These are phyloP conservation scores for Phytophthora citricola DNA, from an alignment of 352 stramenopile species.

Conservation along the genomic window DNA sequence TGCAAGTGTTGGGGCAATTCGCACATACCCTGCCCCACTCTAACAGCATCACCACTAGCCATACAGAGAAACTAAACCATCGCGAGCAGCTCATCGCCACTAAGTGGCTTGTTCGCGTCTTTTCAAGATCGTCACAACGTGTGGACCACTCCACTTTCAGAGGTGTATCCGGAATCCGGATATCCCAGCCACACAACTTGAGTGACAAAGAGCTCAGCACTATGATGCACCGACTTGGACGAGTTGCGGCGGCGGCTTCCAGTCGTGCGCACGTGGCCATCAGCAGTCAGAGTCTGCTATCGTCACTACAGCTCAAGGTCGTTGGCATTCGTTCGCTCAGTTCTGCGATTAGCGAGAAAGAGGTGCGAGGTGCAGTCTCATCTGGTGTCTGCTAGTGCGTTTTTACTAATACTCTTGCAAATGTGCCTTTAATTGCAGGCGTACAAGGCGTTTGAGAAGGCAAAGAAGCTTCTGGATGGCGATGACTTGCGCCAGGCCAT, in stretches of 20 bases:
- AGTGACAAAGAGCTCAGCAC: background rate
- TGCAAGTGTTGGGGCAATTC: conserved; percentile 75
- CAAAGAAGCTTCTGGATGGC: conserved; percentile 61
- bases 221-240: conserved; percentile 32
- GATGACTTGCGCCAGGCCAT: conserved; percentile 68
- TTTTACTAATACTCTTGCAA: background rate
- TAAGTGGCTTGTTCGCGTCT: conserved; percentile 2
- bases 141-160: conserved; percentile 8
- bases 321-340: conserved; percentile 27
- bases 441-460: conserved; percentile 59
- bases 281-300: conserved; percentile 9
- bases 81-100: conserved; percentile 12
- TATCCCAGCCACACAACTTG: conserved; percentile 26
- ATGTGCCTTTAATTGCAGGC: conserved; percentile 32
- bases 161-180: conserved; percentile 1
- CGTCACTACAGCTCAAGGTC: background rate
- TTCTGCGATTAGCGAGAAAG: conserved; percentile 30
- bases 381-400: background rate
- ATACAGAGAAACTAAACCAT: background rate
- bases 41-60: conserved; percentile 21
- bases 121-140: conserved; percentile 16
- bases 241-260: conserved; percentile 11
- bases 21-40: conserved; percentile 14
- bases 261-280: conserved; percentile 1
- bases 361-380: conserved; percentile 32